phyloP scores from a whole-genome alignment of 177 flowering plant species.

The Vitis hybrid region DNA sequence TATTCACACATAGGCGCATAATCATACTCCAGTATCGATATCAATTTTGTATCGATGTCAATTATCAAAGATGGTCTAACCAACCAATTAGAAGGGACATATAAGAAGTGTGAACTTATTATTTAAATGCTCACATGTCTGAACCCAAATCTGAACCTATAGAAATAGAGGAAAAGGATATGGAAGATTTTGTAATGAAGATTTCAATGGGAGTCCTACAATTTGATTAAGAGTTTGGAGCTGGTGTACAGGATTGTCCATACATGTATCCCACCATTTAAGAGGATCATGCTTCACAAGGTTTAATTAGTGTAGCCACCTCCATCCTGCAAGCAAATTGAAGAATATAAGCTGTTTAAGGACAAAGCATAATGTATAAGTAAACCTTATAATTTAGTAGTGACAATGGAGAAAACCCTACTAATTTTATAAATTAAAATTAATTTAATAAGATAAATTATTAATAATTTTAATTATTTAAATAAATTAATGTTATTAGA shows the following conservation, averaged over 20 bases:
- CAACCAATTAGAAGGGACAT: slow-evolving; percentile 4
- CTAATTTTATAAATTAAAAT: too few species aligned
- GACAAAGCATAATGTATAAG: slow-evolving; percentile 88
- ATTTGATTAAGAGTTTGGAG: slow-evolving; percentile 30
- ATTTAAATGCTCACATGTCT: slow-evolving; percentile 33
- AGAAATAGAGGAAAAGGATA: slow-evolving; percentile 18
- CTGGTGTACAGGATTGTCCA: slow-evolving; percentile 20
- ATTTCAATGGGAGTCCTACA: slow-evolving; percentile 41
- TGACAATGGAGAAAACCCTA: not conserved
- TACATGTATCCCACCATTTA: too few species aligned
- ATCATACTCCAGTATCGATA: not conserved
- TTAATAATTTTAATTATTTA: too few species aligned
- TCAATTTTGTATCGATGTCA: not conserved
- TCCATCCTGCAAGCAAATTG: slow-evolving; percentile 54
- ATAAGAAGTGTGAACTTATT: slow-evolving; percentile 31
- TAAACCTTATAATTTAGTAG: slow-evolving; percentile 1
- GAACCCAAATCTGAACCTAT: slow-evolving; percentile 24
- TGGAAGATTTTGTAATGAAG: slow-evolving; percentile 39
- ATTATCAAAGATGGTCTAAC: slow-evolving; percentile 12
- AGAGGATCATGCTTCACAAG: slow-evolving; percentile 34
- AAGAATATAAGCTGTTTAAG: slow-evolving; percentile 60
- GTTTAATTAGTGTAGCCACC: slow-evolving; percentile 56
- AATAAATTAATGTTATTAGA: too few species aligned
- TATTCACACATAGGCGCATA: slow-evolving; percentile 2
- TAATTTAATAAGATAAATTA: too few species aligned